Evolutionary conservation across 495 filamentous ascomycete species (phyloP).

Genomic region (Rostrohypoxylon terebratum): DNA sequence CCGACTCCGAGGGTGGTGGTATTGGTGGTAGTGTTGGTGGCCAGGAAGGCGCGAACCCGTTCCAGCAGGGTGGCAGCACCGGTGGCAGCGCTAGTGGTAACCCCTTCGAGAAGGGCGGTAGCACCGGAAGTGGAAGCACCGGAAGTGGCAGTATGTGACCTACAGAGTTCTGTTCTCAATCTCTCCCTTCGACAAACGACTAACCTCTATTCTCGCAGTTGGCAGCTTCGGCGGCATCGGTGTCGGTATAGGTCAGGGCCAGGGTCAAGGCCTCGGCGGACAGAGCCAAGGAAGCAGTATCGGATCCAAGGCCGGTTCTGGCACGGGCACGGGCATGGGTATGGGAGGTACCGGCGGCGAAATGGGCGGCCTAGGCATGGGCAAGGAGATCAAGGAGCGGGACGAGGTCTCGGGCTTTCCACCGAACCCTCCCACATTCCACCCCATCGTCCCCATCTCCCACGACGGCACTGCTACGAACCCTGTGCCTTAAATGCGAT

Average conservation of each 20-base stretch:
- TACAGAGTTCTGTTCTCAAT: too few relatives aligned
- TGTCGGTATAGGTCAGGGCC: neutral
- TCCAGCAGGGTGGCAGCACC: neutral
- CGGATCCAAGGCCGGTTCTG: neutral
- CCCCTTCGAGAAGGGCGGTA: neutral
- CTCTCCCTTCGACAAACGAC: too few relatives aligned
- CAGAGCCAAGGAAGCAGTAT: neutral
- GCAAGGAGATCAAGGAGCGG: too few relatives aligned
- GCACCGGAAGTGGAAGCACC: neutral
- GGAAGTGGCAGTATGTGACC: neutral
- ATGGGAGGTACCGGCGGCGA: too few relatives aligned
- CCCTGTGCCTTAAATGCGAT: neutral
- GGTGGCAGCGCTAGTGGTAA: neutral
- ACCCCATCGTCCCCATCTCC: neutral
- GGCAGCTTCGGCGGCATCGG: neutral
- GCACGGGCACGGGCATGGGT: neutral
- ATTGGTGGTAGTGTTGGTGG: neutral
- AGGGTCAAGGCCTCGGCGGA: neutral
- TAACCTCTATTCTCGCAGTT: neutral
- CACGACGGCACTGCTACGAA: neutral
- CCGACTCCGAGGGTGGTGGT: neutral
- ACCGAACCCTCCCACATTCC: neutral
- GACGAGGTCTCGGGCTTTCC: too few relatives aligned
- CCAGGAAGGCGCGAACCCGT: neutral
- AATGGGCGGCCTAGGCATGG: too few relatives aligned